phyloP scores from a whole-genome alignment of 306 rosid genomes.

The Gynostemma pentaphyllum region DNA sequence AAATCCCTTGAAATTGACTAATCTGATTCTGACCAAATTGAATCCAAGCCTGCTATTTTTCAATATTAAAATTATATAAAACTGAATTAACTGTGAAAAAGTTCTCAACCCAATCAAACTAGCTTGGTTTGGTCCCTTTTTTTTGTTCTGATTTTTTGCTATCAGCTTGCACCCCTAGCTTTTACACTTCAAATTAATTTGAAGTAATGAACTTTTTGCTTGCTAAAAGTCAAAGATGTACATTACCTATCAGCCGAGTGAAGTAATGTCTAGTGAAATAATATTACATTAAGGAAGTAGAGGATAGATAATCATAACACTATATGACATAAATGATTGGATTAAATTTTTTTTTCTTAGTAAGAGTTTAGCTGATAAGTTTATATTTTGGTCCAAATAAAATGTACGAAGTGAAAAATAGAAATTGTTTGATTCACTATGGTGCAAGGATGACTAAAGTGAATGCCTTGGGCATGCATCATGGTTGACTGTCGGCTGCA shows the following conservation, averaged over 20 bases:
- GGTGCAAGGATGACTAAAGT: neutral
- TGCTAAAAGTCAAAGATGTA: neutral
- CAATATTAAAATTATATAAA: too few species aligned
- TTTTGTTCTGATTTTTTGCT: too few species aligned
- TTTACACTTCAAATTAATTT: too few species aligned
- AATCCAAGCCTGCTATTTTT: too few species aligned
- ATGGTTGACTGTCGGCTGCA: neutral
- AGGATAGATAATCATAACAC: neutral
- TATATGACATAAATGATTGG: neutral
- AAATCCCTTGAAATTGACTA: too few species aligned
- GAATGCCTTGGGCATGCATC: neutral
- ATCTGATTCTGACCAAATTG: too few species aligned
- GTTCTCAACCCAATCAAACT: too few species aligned
- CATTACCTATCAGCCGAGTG: neutral
- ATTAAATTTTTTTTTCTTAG: neutral
- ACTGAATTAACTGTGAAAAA: too few species aligned
- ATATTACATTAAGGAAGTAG: neutral
- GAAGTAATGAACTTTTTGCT: neutral
- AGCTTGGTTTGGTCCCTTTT: too few species aligned
- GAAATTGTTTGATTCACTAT: neutral
- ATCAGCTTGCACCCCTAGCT: too few species aligned
- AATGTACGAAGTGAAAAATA: neutral
- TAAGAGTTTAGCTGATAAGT: neutral
- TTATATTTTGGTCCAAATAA: neutral
- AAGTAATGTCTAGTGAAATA: neutral